Evolutionary conservation across 345 rosid species (phyloP).

Genomic region (Streptanthus diversifolius): DNA sequence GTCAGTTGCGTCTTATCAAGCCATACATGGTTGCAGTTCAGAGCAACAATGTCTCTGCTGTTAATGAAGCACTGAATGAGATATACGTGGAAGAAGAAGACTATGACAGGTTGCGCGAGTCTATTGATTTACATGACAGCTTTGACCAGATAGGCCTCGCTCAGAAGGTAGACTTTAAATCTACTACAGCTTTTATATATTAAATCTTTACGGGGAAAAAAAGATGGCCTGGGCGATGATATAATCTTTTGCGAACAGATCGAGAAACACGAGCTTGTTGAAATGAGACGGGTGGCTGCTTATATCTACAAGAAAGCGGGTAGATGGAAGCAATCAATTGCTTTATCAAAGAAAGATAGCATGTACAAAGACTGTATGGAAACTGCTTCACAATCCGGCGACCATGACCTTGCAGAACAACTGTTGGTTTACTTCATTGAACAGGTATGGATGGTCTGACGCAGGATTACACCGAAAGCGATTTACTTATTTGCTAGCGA

Average conservation of each 20-base stretch:
- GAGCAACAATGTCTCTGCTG: slow-evolving; percentile 90
- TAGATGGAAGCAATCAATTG: slow-evolving; percentile 98
- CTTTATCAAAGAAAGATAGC: slow-evolving; percentile 90
- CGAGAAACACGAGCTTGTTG: slow-evolving; percentile 98
- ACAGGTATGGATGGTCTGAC: slow-evolving; percentile 45
- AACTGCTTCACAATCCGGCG: slow-evolving; percentile 98
- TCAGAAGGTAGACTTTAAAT: slow-evolving; percentile 54
- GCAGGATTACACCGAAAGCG: background rate
- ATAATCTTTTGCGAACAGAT: slow-evolving; percentile 46
- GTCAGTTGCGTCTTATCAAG: slow-evolving; percentile 87
- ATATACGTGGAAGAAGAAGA: slow-evolving; percentile 95
- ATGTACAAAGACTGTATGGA: slow-evolving; percentile 97
- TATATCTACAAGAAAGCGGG: slow-evolving; percentile 98
- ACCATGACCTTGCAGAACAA: slow-evolving; percentile 95
- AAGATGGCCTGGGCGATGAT: background rate
- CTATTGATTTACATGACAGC: slow-evolving; percentile 86
- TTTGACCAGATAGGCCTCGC: slow-evolving; percentile 94
- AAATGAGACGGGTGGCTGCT: slow-evolving; percentile 99
- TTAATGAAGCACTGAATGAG: slow-evolving; percentile 89
- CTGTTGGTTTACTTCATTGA: slow-evolving; percentile 90
- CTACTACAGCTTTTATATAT: background rate
- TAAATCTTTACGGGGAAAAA: background rate
- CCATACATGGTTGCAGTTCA: slow-evolving; percentile 98
- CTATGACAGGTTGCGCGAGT: slow-evolving; percentile 88
- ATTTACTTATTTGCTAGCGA: background rate